Evolutionary conservation across 345 rosid genomes (phyloP), one percentile per base, ranked within the genome.

Genomic region (Linum trigynum): DNA sequence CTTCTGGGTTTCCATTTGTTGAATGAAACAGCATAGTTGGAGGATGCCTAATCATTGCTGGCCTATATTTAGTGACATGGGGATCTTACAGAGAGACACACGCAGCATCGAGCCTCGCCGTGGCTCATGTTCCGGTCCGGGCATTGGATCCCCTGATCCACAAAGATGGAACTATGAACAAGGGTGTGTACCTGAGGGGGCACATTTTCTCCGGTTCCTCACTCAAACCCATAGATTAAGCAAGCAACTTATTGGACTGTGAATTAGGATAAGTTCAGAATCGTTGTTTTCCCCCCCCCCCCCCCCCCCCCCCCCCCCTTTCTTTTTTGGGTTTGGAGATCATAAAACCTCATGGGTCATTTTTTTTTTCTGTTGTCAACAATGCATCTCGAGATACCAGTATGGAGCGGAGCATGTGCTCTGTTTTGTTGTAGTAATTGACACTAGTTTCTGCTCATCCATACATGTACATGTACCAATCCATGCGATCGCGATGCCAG

Each of bases 51-150:
- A 92, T 92, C 72, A 81, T 92, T 23, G 76, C 76, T 0, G 92
- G 96, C 35, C 91, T 92, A 16, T 92, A 92, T 72, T 56, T 80
- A 82, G 96, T 92, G 66, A 89, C 97, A 43, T 89, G 98, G 98
- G 97, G 90, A 38, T 86, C 98, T 3, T 81, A 83, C 63, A 71
- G 80, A 71, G 98, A 85, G 57, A 75, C 64, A 39, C 83, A 78
- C 65, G 55, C 82, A 5, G 45, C 74, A 36, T 37, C 61, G 0
- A 80, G 62, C 32, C 32, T 23, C 32, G 32, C 32, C 32, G 61
- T 72, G 41, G 68, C 85, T 40, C 81, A 79, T 38, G 67, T 76
- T 36, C 14, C 58, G 17, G 7, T 17, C n/a, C 77, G 76, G 64
- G n/a, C 71, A 16, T 73, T 82, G 0, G 88, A 89, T 63, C 85